Base-by-base conservation (phyloP, 306 rosid genomes). In the Pueraria montana region DNA sequence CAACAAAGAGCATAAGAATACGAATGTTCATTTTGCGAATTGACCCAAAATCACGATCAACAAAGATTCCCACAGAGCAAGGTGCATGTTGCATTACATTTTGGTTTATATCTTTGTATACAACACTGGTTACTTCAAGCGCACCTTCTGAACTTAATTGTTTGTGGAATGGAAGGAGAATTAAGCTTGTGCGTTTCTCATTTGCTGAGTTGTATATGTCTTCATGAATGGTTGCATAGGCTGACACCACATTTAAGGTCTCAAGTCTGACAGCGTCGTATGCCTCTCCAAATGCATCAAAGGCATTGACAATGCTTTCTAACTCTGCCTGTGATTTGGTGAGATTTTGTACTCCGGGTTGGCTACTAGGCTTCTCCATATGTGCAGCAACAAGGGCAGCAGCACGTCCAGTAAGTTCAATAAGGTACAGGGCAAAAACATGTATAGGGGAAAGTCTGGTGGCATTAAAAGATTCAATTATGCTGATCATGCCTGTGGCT, bases 111-210 rank as follows among this genome's bases (percentile, higher is more conserved):
- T 50, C 82, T 61, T 55, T 67, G 34, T 78, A 73, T 5, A 67
- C 50, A 11, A 0, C 63, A 17, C 38, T 67, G 4, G 81, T 76
- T 43, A 21, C 42, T 32, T 83, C 89, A 9, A 82, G 74, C 0
- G 27, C 8, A 9, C 84, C 82, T 14, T 79, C 84, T 0, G 58
- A 16, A 8, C n/a, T 79, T 5, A 21, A 2, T 3, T 82, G 79
- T 43, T 79, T 78, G 76, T 86, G 89, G 58, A 86, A 86, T 0
- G 89, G 89, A 43, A 86, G 82, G 27, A 82, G 67, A 42, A 86
- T 65, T 23, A 86, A 45, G 9, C 82, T 72, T 0, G 83, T 61
- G 36, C 65, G 72, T 36, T 74, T 86, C n/a, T 82, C 89, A 40
- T 69, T 72, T 0, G 89, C 84, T 2, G 71, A 11, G 70, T 55